These are phyloP conservation scores for Hortaea sp. DNA, from an alignment of 2,329 filamentous ascomycete genomes.

Conservation along the genomic window DNA sequence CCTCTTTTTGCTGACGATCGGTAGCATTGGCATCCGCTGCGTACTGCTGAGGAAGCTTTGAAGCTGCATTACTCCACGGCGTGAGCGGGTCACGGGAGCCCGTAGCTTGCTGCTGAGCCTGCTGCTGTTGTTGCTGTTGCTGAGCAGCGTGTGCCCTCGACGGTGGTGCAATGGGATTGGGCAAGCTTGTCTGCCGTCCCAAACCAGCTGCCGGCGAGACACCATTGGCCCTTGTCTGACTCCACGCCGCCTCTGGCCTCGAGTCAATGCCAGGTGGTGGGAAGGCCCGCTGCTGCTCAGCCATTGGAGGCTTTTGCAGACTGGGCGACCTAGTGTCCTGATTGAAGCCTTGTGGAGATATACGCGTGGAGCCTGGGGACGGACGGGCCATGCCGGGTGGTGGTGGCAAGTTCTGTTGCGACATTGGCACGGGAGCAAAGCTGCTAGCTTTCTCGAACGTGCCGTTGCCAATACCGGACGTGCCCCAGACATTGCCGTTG, in stretches of 20 bases:
- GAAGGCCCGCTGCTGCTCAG: slow-evolving; percentile 19
- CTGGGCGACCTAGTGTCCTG: slow-evolving; percentile 17
- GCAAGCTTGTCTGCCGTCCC: slow-evolving; percentile 21
- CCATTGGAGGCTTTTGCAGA: slow-evolving; percentile 13
- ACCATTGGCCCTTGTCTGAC: slow-evolving; percentile 18
- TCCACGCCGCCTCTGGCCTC: slow-evolving; percentile 16
- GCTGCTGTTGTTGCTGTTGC: slow-evolving; percentile 11
- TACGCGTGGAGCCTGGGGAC: slow-evolving; percentile 18
- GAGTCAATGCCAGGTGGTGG: slow-evolving; percentile 20
- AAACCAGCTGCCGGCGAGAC: slow-evolving; percentile 20
- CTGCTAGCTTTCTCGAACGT: slow-evolving; percentile 48
- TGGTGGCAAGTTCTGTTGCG: slow-evolving; percentile 19
- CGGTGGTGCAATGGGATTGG: slow-evolving; percentile 27
- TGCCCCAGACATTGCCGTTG: slow-evolving; percentile 61
- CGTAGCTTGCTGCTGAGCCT: slow-evolving; percentile 2
- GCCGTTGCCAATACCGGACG: slow-evolving; percentile 65
- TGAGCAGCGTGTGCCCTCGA: slow-evolving; percentile 19
- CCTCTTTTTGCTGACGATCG: slow-evolving; percentile 7
- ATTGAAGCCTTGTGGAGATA: slow-evolving; percentile 22
- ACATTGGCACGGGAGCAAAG: slow-evolving; percentile 22
- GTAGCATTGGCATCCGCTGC: slow-evolving; percentile 11
- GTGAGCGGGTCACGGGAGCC: slow-evolving; percentile 11
- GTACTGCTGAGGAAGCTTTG: slow-evolving; percentile 17
- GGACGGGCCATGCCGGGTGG: slow-evolving; percentile 24
- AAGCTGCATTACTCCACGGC: slow-evolving; percentile 21